Percentiles rank a stretch among this genome's conserved stretches.
These are phyloP conservation scores for Candida boleticola DNA, from an alignment of 805 yeast species.

Conservation along the genomic window DNA sequence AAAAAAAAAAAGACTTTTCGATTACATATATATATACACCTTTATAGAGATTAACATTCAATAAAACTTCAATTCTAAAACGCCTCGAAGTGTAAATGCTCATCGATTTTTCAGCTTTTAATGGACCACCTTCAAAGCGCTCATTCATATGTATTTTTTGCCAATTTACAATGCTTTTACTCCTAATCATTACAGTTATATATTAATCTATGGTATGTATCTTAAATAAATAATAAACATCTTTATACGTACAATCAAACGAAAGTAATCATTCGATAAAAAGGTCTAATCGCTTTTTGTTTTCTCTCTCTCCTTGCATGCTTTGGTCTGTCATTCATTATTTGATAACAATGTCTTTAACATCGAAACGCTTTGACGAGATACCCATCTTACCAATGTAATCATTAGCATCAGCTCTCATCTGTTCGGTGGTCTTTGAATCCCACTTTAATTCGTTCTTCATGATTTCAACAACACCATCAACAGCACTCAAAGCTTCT, in stretches of 20 bases:
- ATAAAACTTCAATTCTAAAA: too few species aligned
- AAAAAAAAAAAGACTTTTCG: too few species aligned
- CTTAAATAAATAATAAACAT: slow-evolving; percentile 1
- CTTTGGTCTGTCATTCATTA: neutral
- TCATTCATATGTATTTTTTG: too few species aligned
- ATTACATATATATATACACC: too few species aligned
- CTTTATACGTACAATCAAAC: neutral
- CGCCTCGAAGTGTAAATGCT: too few species aligned
- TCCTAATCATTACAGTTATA: neutral
- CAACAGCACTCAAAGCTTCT: slow-evolving; percentile 77
- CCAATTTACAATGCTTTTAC: too few species aligned
- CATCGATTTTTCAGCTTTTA: too few species aligned
- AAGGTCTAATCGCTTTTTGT: too few species aligned
- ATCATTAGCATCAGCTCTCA: slow-evolving; percentile 50
- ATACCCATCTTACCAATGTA: slow-evolving; percentile 66
- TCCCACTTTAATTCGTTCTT: slow-evolving; percentile 78
- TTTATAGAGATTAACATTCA: too few species aligned
- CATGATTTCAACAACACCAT: slow-evolving; percentile 84
- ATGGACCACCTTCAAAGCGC: too few species aligned
- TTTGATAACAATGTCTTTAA: slow-evolving; percentile 17
- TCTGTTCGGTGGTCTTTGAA: slow-evolving; percentile 50
- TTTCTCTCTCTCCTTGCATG: too few species aligned
- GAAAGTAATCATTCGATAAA: too few species aligned
- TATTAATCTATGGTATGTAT: neutral
- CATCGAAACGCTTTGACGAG: slow-evolving; percentile 16